Conservation (phyloP, 306 rosid species). For the peach (Prunus persica) region Prunus_persica_NCBIv2 NC_034009.1:37604501-37605000, state of each 20-base stretch:
- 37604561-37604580: slow-evolving; percentile 96
- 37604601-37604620: slow-evolving; percentile 53
- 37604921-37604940: slow-evolving; percentile 45
- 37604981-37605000: slow-evolving; percentile 89
- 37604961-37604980: slow-evolving; percentile 74
- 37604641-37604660: slow-evolving; percentile 58
- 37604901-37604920: slow-evolving; percentile 53
- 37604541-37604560: slow-evolving; percentile 79
- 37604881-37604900: slow-evolving; percentile 59
- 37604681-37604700: slow-evolving; percentile 81
- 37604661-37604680: slow-evolving; percentile 75
- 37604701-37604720: slow-evolving; percentile 81
- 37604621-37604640: slow-evolving; percentile 49
- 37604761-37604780: slow-evolving; percentile 46
- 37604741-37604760: slow-evolving; percentile 72
- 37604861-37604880: slow-evolving; percentile 76
- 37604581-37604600: slow-evolving; percentile 88
- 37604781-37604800: slow-evolving; percentile 57
- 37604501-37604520: slow-evolving; percentile 84
- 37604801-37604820: slow-evolving; percentile 64
- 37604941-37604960: slow-evolving; percentile 41
- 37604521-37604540: slow-evolving; percentile 76
- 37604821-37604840: slow-evolving; percentile 51
- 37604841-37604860: slow-evolving; percentile 81
- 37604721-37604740: slow-evolving; percentile 69